phyloP scores from a whole-genome alignment of 2,329 filamentous ascomycete species.

The Rhynchosporium agropyri region DNA sequence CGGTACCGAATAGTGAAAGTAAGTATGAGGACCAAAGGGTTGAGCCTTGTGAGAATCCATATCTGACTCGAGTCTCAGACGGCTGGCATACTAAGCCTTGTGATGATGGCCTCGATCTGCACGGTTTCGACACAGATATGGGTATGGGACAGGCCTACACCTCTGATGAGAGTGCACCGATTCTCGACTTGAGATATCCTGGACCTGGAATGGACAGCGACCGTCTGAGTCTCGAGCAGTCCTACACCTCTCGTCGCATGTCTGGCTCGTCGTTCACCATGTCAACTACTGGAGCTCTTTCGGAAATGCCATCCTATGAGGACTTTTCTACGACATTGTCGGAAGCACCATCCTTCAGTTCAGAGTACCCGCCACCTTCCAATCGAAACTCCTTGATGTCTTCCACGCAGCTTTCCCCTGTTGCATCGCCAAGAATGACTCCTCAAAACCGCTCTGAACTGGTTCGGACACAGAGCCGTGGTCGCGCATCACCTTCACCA shows the following conservation, averaged over 20 bases:
- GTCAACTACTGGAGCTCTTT: conserved; percentile 66
- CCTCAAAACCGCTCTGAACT: conserved; percentile 62
- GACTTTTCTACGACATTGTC: conserved; percentile 69
- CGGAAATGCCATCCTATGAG: conserved; percentile 71
- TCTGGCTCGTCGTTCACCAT: conserved; percentile 75
- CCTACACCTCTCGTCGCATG: conserved; percentile 62
- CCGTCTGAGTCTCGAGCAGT: conserved; percentile 53
- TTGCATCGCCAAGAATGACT: conserved; percentile 70
- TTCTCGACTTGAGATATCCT: conserved; percentile 61
- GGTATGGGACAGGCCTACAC: conserved; percentile 64
- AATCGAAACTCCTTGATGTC: conserved; percentile 72
- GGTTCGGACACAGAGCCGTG: conserved; percentile 66
- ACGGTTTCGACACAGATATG: conserved; percentile 59
- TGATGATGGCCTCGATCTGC: conserved; percentile 59
- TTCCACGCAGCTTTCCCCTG: conserved; percentile 71
- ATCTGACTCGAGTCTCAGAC: conserved; percentile 43
- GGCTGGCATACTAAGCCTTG: conserved; percentile 58
- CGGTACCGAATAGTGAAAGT: conserved; percentile 54
- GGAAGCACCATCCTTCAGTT: conserved; percentile 67
- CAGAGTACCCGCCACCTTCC: conserved; percentile 67
- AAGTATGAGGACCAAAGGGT: conserved; percentile 41
- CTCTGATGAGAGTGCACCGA: conserved; percentile 63
- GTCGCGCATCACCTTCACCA: conserved; percentile 72
- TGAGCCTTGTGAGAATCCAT: conserved; percentile 24
- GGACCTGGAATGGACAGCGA: conserved; percentile 54